These are phyloP conservation scores for Amoebophrya sp. DNA, from an alignment of 169 alveolate genomes.

Conservation along the genomic window DNA sequence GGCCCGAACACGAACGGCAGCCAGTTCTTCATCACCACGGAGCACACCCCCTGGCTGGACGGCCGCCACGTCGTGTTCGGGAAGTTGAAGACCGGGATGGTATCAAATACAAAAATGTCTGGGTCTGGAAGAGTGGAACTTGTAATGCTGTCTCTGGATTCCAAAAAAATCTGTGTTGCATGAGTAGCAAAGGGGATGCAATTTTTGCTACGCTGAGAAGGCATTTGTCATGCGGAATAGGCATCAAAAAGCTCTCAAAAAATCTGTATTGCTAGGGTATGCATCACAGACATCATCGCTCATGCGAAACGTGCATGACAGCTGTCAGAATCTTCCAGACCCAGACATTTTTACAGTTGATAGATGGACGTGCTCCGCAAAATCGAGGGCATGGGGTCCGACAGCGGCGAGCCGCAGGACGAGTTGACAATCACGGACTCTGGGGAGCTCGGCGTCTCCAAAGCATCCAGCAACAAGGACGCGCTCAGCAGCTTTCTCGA, in stretches of 20 bases:
- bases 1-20: conserved; percentile 94
- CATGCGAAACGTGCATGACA: too few species aligned
- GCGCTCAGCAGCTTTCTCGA: not conserved
- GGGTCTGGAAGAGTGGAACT: too few species aligned
- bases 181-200: too few species aligned
- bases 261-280: not conserved
- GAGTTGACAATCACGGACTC: not conserved
- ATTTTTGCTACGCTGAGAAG: too few species aligned
- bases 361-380: not conserved
- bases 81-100: conserved; percentile 64
- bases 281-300: too few species aligned
- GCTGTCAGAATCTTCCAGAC: too few species aligned
- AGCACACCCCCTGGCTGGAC: conserved; percentile 88
- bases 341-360: too few species aligned
- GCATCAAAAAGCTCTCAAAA: conserved; percentile 24
- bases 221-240: too few species aligned
- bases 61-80: conserved; percentile 98
- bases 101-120: too few species aligned
- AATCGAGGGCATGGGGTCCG: not conserved
- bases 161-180: too few species aligned
- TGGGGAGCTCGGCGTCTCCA: not conserved
- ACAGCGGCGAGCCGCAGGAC: not conserved
- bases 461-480: not conserved
- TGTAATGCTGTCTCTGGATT: too few species aligned
- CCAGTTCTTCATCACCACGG: conserved; percentile 96